Conservation (phyloP, 139 green algal genomes). For the Tetradesmus obliquus region DNA sequence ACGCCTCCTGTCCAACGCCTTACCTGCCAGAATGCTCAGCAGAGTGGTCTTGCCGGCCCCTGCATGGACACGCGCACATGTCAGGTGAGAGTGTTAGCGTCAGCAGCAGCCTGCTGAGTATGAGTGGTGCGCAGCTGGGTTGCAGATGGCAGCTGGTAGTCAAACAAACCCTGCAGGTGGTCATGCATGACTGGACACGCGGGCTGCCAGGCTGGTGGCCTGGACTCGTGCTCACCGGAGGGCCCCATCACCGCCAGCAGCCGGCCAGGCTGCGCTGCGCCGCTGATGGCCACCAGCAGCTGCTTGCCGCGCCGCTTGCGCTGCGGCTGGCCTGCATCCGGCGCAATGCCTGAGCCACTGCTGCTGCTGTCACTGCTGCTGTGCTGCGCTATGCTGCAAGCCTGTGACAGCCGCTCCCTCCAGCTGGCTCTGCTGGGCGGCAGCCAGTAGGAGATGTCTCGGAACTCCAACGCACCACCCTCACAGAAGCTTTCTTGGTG, state of each 20-base stretch:
- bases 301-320: background rate
- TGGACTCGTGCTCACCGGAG: background rate
- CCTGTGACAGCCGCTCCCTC: background rate
- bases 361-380: background rate
- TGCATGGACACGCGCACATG: background rate
- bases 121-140: too few species aligned
- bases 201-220: too few species aligned
- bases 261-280: background rate
- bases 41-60: background rate
- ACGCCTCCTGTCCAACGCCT: background rate
- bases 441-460: slow-evolving; percentile 10
- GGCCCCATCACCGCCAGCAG: slow-evolving; percentile 32
- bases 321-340: background rate
- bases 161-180: too few species aligned
- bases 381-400: background rate
- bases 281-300: slow-evolving; percentile 7
- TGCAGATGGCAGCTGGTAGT: too few species aligned
- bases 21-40: background rate
- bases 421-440: background rate
- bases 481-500: background rate
- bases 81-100: background rate
- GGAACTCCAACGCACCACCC: background rate
- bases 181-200: too few species aligned
- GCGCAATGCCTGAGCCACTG: background rate
- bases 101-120: background rate